Evolutionary conservation across 805 yeast species (phyloP).

Genomic region (Zygoascus flipseniorum): DNA sequence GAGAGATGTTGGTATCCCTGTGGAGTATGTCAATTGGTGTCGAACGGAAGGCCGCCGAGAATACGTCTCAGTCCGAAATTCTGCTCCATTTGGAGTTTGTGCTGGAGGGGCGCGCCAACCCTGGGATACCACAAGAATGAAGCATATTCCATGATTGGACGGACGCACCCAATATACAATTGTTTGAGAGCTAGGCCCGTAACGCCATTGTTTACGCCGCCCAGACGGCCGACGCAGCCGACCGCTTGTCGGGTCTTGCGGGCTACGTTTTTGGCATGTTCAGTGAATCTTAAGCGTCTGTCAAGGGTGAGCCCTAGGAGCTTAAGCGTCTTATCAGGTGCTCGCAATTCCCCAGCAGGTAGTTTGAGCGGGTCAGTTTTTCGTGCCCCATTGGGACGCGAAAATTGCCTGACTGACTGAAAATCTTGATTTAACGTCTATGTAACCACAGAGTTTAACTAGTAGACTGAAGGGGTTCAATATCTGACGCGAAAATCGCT

Average conservation of each 20-base stretch:
- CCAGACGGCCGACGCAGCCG: background rate
- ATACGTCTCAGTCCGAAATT: background rate
- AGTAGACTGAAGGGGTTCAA: too few species aligned
- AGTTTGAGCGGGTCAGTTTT: too few species aligned
- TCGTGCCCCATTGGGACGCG: too few species aligned
- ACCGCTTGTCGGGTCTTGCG: background rate
- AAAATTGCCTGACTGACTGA: too few species aligned
- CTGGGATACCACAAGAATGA: constrained; percentile 12
- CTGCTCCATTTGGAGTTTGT: background rate
- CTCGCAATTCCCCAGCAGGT: background rate
- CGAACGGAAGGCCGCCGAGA: background rate
- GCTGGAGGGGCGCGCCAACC: background rate
- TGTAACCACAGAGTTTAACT: too few species aligned
- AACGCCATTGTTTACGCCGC: constrained; percentile 1
- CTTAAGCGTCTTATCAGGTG: background rate
- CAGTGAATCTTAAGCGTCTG: background rate
- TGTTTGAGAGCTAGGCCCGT: background rate
- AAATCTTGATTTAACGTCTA: too few species aligned
- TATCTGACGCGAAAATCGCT: too few species aligned
- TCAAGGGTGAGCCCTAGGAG: background rate
- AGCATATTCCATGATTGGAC: constrained; percentile 7
- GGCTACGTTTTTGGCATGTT: background rate
- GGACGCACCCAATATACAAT: constrained; percentile 3
- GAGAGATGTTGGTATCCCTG: too few species aligned
- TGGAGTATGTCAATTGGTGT: too few species aligned